Evolutionary conservation across 2,329 filamentous ascomycete genomes (phyloP).

Genomic region (Fusarium pininemorale): DNA sequence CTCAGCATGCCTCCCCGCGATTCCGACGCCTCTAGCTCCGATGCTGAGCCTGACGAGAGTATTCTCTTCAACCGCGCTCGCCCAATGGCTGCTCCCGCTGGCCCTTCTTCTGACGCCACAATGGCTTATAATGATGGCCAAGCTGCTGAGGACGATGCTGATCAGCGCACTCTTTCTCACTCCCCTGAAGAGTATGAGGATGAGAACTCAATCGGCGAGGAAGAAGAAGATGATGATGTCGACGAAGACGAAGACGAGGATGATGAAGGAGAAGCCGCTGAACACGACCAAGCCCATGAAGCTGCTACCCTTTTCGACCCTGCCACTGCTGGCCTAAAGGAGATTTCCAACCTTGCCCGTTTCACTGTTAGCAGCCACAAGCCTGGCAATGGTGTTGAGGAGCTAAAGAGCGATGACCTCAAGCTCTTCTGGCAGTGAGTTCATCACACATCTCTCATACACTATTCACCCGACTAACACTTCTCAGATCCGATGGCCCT

Average conservation of each 20-base stretch:
- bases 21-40: conserved; percentile 50
- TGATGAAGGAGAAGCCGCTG: conserved; percentile 11
- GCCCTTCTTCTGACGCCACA: conserved; percentile 41
- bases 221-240: conserved; percentile 46
- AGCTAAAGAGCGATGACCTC: conserved; percentile 78
- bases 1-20: conserved; percentile 50
- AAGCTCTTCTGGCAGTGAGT: conserved; percentile 81
- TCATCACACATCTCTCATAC: background rate
- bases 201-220: conserved; percentile 46
- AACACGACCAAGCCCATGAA: conserved; percentile 39
- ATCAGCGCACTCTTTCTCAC: conserved; percentile 39
- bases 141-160: conserved; percentile 24
- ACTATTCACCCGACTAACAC: background rate
- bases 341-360: conserved; percentile 84
- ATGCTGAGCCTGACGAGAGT: conserved; percentile 48
- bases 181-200: conserved; percentile 46
- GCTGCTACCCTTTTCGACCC: conserved; percentile 60
- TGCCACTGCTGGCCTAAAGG: conserved; percentile 70
- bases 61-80: conserved; percentile 46
- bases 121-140: conserved; percentile 43
- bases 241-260: conserved; percentile 42
- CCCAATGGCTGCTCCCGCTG: conserved; percentile 21
- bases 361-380: conserved; percentile 87
- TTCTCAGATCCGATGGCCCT: conserved; percentile 76
- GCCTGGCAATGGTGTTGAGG: conserved; percentile 80